Conservation (phyloP, 2,329 filamentous ascomycete species). For the Ceratocystis colombiana region DNA sequence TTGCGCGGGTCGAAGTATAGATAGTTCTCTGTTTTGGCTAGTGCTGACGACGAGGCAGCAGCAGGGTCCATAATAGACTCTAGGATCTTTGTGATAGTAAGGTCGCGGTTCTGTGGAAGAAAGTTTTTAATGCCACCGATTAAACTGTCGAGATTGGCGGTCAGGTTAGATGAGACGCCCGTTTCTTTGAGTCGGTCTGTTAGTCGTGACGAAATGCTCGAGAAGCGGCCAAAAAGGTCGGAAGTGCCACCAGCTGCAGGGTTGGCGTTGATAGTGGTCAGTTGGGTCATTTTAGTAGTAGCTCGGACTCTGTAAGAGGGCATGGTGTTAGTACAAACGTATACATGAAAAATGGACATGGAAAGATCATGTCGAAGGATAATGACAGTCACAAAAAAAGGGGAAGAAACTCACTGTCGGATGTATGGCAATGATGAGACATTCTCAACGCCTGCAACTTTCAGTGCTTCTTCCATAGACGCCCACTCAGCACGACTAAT, state of each 20-base stretch:
- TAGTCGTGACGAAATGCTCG: conserved; percentile 77
- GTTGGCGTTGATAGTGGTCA: conserved; percentile 72
- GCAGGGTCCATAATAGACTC: conserved; percentile 97
- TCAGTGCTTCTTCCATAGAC: conserved; percentile 75
- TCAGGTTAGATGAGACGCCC: conserved; percentile 56
- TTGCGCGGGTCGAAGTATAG: conserved; percentile 94
- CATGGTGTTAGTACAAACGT: not conserved
- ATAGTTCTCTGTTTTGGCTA: conserved; percentile 92
- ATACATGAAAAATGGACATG: no score
- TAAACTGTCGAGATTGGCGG: conserved; percentile 81
- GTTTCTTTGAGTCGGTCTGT: conserved; percentile 92
- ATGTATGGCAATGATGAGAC: conserved; percentile 73
- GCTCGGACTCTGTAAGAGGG: conserved; percentile 58
- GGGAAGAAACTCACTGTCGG: conserved; percentile 53
- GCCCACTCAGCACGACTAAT: conserved; percentile 72
- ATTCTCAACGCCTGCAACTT: conserved; percentile 58
- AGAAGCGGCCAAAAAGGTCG: conserved; percentile 88
- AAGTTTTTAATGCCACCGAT: conserved; percentile 98
- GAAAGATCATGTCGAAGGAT: no score
- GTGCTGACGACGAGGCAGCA: conserved; percentile 78
- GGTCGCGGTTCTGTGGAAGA: conserved; percentile 86
- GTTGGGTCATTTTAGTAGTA: conserved; percentile 96
- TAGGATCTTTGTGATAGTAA: conserved; percentile 94
- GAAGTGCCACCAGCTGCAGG: conserved; percentile 45
- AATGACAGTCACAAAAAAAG: not conserved